Conservation (phyloP, 352 stramenopile species). For the Phytophthora syringae region DNA sequence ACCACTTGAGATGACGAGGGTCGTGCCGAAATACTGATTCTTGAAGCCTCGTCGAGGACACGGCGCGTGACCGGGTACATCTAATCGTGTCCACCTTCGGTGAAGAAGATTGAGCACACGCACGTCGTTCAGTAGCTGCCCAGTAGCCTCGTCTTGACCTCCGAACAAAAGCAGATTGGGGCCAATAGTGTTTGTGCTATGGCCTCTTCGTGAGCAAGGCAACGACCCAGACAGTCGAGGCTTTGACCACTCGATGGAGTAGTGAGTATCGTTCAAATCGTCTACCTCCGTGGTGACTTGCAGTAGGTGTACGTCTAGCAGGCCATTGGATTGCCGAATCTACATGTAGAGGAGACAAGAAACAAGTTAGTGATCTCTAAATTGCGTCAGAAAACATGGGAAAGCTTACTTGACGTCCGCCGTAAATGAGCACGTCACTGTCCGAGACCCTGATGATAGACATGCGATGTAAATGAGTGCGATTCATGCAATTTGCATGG, state of each 20-base stretch:
- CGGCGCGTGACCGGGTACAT: conserved; percentile 44
- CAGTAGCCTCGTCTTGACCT: conserved; percentile 56
- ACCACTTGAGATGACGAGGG: conserved; percentile 74
- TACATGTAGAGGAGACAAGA: conserved; percentile 27
- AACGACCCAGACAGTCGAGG: conserved; percentile 44
- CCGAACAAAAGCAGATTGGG: conserved; percentile 69
- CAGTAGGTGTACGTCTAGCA: conserved; percentile 59
- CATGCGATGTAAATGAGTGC: neutral
- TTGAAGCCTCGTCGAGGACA: conserved; percentile 80
- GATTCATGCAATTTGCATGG: too few species aligned
- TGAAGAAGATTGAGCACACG: conserved; percentile 44
- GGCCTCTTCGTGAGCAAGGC: conserved; percentile 55
- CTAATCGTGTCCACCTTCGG: conserved; percentile 42
- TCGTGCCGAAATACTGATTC: conserved; percentile 80
- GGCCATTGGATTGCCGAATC: conserved; percentile 70
- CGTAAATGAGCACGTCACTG: conserved; percentile 64
- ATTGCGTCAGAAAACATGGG: neutral
- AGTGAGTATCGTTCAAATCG: conserved; percentile 12
- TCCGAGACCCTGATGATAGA: conserved; percentile 37
- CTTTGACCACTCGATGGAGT: conserved; percentile 45
- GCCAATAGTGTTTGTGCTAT: conserved; percentile 66
- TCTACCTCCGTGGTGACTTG: conserved; percentile 18
- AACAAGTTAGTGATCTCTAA: conserved; percentile 1
- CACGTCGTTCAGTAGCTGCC: conserved; percentile 59
- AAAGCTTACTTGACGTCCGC: conserved; percentile 61